phyloP scores from a whole-genome alignment of 1,284 basidiomycete species.

The Fomitopsis schrenkii region DNA sequence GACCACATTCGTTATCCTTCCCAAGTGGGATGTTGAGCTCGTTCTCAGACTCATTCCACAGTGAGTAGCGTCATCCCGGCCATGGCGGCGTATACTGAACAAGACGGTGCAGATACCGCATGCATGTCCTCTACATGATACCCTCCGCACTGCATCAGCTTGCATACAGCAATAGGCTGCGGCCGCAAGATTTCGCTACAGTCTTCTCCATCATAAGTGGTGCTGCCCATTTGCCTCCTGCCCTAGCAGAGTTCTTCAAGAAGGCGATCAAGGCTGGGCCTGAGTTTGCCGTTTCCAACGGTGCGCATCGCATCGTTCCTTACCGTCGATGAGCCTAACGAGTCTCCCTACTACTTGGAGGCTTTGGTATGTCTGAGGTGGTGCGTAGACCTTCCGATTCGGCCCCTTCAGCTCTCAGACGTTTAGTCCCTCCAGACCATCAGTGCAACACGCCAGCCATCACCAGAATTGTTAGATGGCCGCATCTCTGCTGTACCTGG shows the following conservation, averaged over 20 bases:
- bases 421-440: conserved; percentile 46
- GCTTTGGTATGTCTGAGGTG: conserved; percentile 75
- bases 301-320: conserved; percentile 30
- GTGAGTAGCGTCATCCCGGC: conserved; percentile 26
- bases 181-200: conserved; percentile 50
- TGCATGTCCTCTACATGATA: conserved; percentile 48
- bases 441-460: conserved; percentile 41
- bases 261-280: conserved; percentile 33
- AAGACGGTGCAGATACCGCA: conserved; percentile 38
- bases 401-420: neutral
- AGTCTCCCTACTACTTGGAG: conserved; percentile 28
- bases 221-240: conserved; percentile 63
- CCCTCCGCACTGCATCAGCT: conserved; percentile 68
- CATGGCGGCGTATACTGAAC: neutral
- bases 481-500: conserved; percentile 33
- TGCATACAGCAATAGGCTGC: conserved; percentile 47
- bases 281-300: conserved; percentile 37
- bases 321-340: neutral
- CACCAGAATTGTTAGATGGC: conserved; percentile 43
- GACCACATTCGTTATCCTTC: conserved; percentile 48
- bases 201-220: conserved; percentile 45
- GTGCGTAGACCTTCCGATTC: conserved; percentile 34
- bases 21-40: conserved; percentile 53
- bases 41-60: conserved; percentile 39
- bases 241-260: conserved; percentile 41